Evolutionary conservation across 768 basidiomycete genomes (phyloP).

Genomic region (Gelatoporia subvermispora): DNA sequence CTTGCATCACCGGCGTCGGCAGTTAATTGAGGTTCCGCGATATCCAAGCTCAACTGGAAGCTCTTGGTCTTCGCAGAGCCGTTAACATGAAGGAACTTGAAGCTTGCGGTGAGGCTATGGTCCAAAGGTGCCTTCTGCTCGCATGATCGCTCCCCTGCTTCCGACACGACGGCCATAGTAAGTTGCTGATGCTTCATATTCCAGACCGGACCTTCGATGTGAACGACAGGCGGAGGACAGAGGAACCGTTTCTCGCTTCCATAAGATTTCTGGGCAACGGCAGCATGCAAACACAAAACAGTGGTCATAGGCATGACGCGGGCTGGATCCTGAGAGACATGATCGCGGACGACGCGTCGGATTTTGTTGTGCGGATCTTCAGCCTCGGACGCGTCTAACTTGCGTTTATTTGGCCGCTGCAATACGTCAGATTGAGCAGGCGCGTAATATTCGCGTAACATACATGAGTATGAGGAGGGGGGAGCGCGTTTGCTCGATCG

Average conservation of each 20-base stretch:
- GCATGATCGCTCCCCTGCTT: conserved; percentile 76
- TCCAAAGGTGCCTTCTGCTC: conserved; percentile 83
- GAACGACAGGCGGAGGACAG: conserved; percentile 89
- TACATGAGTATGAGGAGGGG: no score
- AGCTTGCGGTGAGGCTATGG: conserved; percentile 80
- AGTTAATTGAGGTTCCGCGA: conserved; percentile 65
- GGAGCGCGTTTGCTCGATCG: no score
- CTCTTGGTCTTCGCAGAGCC: conserved; percentile 87
- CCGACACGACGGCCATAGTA: conserved; percentile 82
- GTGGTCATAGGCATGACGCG: conserved; percentile 87
- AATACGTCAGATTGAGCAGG: conserved; percentile 15
- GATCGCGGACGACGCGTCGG: conserved; percentile 78
- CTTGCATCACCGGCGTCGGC: conserved; percentile 36
- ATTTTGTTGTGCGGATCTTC: conserved; percentile 73
- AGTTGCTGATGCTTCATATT: conserved; percentile 78
- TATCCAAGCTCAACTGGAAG: conserved; percentile 81
- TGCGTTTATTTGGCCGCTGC: conserved; percentile 59
- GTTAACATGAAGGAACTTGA: conserved; percentile 89
- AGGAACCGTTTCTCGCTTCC: conserved; percentile 94
- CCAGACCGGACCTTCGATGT: conserved; percentile 85
- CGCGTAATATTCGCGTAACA: not conserved
- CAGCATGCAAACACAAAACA: conserved; percentile 85
- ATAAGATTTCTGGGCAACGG: conserved; percentile 94
- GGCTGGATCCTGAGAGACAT: conserved; percentile 68
- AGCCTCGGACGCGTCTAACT: conserved; percentile 59